These are phyloP conservation scores for Pyrus pyrifolia DNA, from an alignment of 306 rosid species.

Conservation along the genomic window DNA sequence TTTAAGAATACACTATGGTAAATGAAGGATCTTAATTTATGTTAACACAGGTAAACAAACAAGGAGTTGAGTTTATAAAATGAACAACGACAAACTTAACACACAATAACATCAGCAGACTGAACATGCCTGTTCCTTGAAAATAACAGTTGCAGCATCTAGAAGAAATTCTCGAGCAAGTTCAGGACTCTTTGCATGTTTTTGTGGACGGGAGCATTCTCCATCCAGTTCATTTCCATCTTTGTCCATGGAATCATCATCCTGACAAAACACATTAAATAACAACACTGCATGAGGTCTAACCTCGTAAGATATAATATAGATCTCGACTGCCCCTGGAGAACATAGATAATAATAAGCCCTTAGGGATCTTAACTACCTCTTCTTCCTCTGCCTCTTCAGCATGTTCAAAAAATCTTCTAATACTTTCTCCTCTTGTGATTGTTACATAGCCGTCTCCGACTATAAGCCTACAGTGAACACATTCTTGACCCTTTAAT, in stretches of 20 bases:
- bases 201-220: conserved; percentile 98
- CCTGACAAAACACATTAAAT: conserved; percentile 41
- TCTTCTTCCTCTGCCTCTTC: conserved; percentile 99
- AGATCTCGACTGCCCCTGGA: neutral
- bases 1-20: neutral
- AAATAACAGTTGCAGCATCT: conserved; percentile 96
- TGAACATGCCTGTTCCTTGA: conserved; percentile 84
- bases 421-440: conserved; percentile 85
- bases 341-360: conserved; percentile 15
- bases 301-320: conserved; percentile 1
- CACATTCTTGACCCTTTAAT: conserved; percentile 86
- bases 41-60: neutral
- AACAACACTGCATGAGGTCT: conserved; percentile 10
- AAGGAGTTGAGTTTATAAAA: neutral
- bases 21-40: neutral
- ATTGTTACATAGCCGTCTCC: conserved; percentile 90
- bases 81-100: neutral
- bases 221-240: conserved; percentile 93
- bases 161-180: conserved; percentile 97
- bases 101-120: conserved; percentile 4
- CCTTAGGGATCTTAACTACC: conserved; percentile 43
- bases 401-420: conserved; percentile 94
- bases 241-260: conserved; percentile 90
- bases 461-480: conserved; percentile 82
- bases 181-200: conserved; percentile 99